Percentiles rank a stretch among this genome's conserved stretches.
phyloP scores from a whole-genome alignment of 352 stramenopile species.

The Pseudoperonospora humuli region DNA sequence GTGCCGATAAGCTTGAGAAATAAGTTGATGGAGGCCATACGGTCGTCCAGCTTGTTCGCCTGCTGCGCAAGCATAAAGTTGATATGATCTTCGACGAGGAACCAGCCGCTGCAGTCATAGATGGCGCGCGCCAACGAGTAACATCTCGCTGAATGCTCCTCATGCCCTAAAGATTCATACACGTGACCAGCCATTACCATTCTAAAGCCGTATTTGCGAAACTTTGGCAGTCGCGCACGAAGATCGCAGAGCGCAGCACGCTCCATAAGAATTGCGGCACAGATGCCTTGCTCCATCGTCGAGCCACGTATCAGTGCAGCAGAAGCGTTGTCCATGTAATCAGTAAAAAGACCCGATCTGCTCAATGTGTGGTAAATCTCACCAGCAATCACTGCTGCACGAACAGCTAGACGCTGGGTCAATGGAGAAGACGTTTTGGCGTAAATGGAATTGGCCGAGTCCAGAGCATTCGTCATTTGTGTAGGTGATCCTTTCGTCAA shows the following conservation, averaged over 20 bases:
- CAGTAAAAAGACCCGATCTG: slow-evolving; percentile 66
- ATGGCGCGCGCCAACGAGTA: slow-evolving; percentile 69
- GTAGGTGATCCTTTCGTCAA: slow-evolving; percentile 69
- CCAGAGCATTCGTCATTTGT: slow-evolving; percentile 81
- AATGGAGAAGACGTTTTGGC: slow-evolving; percentile 40
- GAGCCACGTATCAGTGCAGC: slow-evolving; percentile 74
- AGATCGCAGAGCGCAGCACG: slow-evolving; percentile 72
- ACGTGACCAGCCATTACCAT: slow-evolving; percentile 87
- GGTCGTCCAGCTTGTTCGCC: slow-evolving; percentile 63
- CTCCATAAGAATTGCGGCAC: slow-evolving; percentile 77
- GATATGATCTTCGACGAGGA: slow-evolving; percentile 85
- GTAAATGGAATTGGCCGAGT: slow-evolving; percentile 57
- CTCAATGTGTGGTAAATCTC: slow-evolving; percentile 76
- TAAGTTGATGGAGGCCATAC: slow-evolving; percentile 76
- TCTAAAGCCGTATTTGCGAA: slow-evolving; percentile 84
- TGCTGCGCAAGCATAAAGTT: slow-evolving; percentile 82
- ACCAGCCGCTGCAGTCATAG: slow-evolving; percentile 79
- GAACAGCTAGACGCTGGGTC: slow-evolving; percentile 52
- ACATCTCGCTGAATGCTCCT: slow-evolving; percentile 71
- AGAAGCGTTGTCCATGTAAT: slow-evolving; percentile 84
- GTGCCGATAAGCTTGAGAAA: slow-evolving; percentile 83
- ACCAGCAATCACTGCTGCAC: slow-evolving; percentile 60
- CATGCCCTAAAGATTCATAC: slow-evolving; percentile 67
- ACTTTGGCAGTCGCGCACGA: slow-evolving; percentile 57
- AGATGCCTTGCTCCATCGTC: slow-evolving; percentile 80